These are phyloP conservation scores for Boeremia lycopersici DNA, from an alignment of 2,329 filamentous ascomycete species.

Conservation along the genomic window DNA sequence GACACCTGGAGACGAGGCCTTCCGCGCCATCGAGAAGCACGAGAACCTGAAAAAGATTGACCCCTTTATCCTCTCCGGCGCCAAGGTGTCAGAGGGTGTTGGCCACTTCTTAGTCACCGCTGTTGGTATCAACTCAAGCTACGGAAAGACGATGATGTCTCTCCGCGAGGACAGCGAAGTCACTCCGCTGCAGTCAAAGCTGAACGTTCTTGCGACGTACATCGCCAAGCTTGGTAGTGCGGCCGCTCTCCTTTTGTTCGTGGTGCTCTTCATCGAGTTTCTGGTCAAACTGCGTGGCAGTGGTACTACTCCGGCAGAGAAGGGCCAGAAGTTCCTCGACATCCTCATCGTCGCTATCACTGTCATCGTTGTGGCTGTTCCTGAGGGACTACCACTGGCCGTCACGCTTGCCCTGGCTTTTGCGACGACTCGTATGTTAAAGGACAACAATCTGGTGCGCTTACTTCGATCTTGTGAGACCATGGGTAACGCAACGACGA, in stretches of 20 bases:
- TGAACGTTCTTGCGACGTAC: conserved; percentile 78
- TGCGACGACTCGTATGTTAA: conserved; percentile 70
- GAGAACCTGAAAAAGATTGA: conserved; percentile 71
- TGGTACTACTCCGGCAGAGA: conserved; percentile 65
- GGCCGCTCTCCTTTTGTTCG: conserved; percentile 79
- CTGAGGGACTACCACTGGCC: conserved; percentile 69
- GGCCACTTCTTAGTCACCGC: conserved; percentile 78
- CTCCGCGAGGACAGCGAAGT: conserved; percentile 77
- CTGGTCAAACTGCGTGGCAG: conserved; percentile 68
- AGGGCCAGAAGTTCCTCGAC: conserved; percentile 73
- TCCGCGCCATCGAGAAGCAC: conserved; percentile 66
- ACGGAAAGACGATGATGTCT: conserved; percentile 80
- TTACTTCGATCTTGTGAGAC: conserved; percentile 71
- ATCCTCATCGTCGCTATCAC: conserved; percentile 70
- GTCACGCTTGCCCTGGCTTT: conserved; percentile 72
- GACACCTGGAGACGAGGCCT: conserved; percentile 68
- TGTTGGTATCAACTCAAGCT: conserved; percentile 73
- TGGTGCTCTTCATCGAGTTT: conserved; percentile 86
- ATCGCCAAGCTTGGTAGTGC: conserved; percentile 79
- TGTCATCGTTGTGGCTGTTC: conserved; percentile 72
- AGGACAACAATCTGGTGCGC: conserved; percentile 73
- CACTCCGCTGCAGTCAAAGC: conserved; percentile 77
- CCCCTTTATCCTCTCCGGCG: conserved; percentile 86
- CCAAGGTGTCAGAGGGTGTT: conserved; percentile 76
- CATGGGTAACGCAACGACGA: conserved; percentile 74